Conservation (phyloP, 2,329 filamentous ascomycete species). For the Diaporthe velutina region DNA sequence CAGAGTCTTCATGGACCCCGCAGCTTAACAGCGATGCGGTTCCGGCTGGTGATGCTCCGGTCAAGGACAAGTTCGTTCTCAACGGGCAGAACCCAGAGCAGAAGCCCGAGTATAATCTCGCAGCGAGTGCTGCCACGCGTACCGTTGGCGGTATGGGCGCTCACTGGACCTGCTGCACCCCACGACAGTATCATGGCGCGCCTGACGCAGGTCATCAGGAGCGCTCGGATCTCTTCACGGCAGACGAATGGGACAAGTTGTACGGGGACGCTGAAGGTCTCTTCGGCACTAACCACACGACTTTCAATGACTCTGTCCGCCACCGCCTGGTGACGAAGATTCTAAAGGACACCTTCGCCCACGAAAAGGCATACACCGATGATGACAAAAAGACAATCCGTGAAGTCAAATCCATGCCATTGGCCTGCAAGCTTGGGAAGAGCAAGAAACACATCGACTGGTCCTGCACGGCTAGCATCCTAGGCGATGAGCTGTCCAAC, state of each 20-base stretch:
- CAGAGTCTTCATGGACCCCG: neutral
- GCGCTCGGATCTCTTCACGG: neutral
- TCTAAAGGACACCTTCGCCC: neutral
- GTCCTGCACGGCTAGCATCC: conserved; percentile 42
- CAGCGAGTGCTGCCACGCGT: conserved; percentile 42
- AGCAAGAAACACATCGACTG: conserved; percentile 40
- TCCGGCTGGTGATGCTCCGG: too few relatives aligned
- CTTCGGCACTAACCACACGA: conserved; percentile 39
- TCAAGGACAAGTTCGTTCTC: neutral
- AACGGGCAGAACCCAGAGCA: conserved; percentile 36
- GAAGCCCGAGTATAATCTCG: conserved; percentile 34
- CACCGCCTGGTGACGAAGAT: neutral
- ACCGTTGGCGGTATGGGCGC: conserved; percentile 45
- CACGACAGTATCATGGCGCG: neutral
- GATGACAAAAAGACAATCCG: too few relatives aligned
- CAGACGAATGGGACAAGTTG: neutral
- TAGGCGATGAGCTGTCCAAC: conserved; percentile 39
- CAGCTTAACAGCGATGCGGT: neutral
- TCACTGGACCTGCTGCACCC: conserved; percentile 45
- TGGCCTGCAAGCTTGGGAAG: conserved; percentile 41
- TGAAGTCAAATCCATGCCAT: conserved; percentile 40
- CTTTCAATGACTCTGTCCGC: conserved; percentile 1
- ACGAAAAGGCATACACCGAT: too few relatives aligned
- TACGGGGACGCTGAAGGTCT: conserved; percentile 27
- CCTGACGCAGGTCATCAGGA: neutral